Base-by-base conservation (phyloP, 257 asterid species). In the Haberlea rhodopensis region DNA sequence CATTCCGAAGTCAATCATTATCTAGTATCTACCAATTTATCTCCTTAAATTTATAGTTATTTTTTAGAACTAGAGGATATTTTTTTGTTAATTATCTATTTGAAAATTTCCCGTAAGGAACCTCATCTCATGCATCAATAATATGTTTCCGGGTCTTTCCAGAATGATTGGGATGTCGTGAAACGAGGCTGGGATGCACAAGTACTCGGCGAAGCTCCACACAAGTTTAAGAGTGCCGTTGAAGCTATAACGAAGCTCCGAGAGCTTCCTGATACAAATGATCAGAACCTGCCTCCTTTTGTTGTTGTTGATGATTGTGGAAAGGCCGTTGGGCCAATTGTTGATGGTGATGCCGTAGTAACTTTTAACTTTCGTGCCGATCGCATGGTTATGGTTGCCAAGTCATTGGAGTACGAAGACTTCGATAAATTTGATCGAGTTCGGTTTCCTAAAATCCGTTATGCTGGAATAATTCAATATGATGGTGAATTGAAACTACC, bases 131-230 rank as follows among this genome's bases (percentile, higher is more conserved):
- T 43, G 31, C 26, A 28, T 37, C 59, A 48, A 37, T 26, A 48
- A 37, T 26, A 4, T 37, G 11, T 60, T 62, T 46, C 6, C 52
- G 16, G n/a, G 19, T 20, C 8, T 68, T 57, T 70, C 69, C 73
- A 84, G 96, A 91, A 91, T 79, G 98, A 91, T 49, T 91, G 98
- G 96, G 95, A 83, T 21, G 90, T 89, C 34, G 82, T 91, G 7
- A 91, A 91, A 74, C 75, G 98, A 67, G 98, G 96, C 55, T 91
- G 98, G 98, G 96, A 91, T 69, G 98, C 98, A 18, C 98, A 89
- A 76, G 96, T 91, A 61, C 95, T 87, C 60, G 98, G 96, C 60
- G 98, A 89, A 81, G 96, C 98, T 67, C 96, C 95, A 6, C 74
- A 89, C 81, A 85, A 87, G 79, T 89, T 89, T 67, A 89, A 67